A percentile compares a stretch with the other conserved stretches of the same genome.
Conservation (phyloP, 768 basidiomycete genomes). For the Tremella yokohamensis region DNA sequence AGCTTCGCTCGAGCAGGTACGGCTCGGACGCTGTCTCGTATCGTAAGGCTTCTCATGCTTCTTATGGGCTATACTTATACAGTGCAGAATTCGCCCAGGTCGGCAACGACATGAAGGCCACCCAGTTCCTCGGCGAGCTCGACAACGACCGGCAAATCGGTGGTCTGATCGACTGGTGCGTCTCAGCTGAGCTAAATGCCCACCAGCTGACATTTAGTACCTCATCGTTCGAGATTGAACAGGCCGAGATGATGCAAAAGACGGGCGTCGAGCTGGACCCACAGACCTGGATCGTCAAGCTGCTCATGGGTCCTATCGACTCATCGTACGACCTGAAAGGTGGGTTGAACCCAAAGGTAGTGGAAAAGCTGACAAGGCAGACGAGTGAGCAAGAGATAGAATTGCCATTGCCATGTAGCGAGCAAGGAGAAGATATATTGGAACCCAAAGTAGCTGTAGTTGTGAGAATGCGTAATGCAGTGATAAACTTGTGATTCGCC, state of each 20-base stretch:
- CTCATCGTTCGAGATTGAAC: conserved; percentile 44
- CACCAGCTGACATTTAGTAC: conserved; percentile 14
- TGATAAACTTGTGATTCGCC: no score
- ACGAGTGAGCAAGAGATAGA: background rate
- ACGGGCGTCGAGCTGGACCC: conserved; percentile 46
- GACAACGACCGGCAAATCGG: conserved; percentile 52
- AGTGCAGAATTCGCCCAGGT: conserved; percentile 45
- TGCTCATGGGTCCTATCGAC: conserved; percentile 32
- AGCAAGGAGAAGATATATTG: no score
- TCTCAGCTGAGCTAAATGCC: background rate
- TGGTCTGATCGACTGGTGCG: conserved; percentile 48
- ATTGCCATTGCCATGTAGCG: no score
- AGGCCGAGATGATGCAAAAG: conserved; percentile 48
- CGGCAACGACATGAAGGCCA: conserved; percentile 51
- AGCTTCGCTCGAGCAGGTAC: conserved; percentile 45
- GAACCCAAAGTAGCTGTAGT: no score
- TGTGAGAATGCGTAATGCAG: no score
- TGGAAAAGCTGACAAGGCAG: background rate
- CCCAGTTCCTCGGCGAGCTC: conserved; percentile 49
- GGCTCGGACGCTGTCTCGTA: conserved; percentile 50
- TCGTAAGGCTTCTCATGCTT: conserved; percentile 26
- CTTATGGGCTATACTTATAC: background rate
- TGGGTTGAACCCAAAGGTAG: conserved; percentile 7
- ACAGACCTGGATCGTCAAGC: conserved; percentile 50
- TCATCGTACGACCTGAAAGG: conserved; percentile 40